Evolutionary conservation across 495 filamentous ascomycete species (phyloP), one percentile per base, ranked within the genome.

Genomic region (Penicillium verhagenii): DNA sequence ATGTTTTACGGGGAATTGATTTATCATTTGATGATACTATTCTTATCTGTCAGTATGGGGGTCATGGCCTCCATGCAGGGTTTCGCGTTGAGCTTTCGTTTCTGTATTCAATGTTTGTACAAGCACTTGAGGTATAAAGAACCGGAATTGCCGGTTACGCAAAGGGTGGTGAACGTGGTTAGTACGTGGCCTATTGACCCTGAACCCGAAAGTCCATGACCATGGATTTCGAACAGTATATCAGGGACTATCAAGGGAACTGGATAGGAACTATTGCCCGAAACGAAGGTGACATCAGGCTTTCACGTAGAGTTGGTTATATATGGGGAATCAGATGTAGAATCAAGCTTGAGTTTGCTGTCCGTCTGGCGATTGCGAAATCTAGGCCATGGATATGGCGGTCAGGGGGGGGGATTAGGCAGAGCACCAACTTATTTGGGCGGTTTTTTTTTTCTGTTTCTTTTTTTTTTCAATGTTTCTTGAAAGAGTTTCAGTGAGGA

Each of bases 281-380:
- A 24, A 43, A 11, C 13, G 16, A 23, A 24, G 37, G 23, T 45
- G 42, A 45, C 42, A 25, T 45, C 42, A 45, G 39, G 39, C 39
- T 43, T 43, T 43, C 39, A 45, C 14, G 21, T 16, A 25, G 23
- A 45, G 10, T 24, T n/a, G n/a, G n/a, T n/a, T 21, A 45, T 45
- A 42, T 6, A 42, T 39, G 14, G 37, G n/a, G 37, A n/a, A 1
- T 4, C 13, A 18, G n/a, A 3, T 39, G 37, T 39, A 6, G 6
- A 6, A 39, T 40, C 13, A 23, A 13, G 19, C n/a, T n/a, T 43
- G 8, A 43, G 39, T 43, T 35, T 35, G 33, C 33, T 35, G 14
- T 35, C 50, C 52, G 50, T 59, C n/a, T n/a, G 56, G 56, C 44
- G 46, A 58, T 45, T n/a, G 42, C 18, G 5, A n/a, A 35, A 45